Conservation (phyloP, 805 yeast species). For the Torulaspora franciscae region DNA sequence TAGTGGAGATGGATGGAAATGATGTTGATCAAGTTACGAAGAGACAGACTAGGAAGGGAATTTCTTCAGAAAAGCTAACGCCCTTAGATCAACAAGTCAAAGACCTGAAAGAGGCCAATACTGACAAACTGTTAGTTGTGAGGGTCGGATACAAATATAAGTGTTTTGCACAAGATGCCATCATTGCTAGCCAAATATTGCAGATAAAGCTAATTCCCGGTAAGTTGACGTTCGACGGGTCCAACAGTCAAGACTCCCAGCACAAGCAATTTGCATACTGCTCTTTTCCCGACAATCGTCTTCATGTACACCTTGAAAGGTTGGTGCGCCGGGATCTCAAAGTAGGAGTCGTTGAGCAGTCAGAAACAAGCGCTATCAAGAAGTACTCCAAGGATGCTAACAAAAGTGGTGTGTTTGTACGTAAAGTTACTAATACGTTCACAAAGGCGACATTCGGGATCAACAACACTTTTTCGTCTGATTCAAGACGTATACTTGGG, state of each 20-base stretch:
- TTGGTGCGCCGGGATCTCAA: constrained; percentile 67
- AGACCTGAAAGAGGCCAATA: constrained; percentile 54
- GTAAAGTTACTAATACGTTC: constrained; percentile 66
- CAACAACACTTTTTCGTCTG: constrained; percentile 47
- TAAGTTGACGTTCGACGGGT: constrained; percentile 48
- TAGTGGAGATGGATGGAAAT: neutral
- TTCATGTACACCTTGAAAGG: constrained; percentile 72
- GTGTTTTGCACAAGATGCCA: constrained; percentile 82
- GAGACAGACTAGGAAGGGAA: neutral
- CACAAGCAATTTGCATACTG: constrained; percentile 71
- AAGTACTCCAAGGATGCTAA: constrained; percentile 39
- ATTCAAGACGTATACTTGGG: constrained; percentile 30
- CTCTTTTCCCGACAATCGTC: constrained; percentile 72
- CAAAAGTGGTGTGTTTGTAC: constrained; percentile 54
- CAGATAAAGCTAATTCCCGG: constrained; percentile 74
- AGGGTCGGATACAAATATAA: constrained; percentile 93
- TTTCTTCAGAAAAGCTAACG: constrained; percentile 41
- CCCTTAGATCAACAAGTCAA: constrained; percentile 79
- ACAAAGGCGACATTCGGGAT: constrained; percentile 73
- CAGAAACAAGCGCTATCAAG: constrained; percentile 75
- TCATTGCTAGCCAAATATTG: constrained; percentile 55
- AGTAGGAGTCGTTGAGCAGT: constrained; percentile 83
- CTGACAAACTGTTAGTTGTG: constrained; percentile 68
- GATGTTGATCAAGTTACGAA: neutral
- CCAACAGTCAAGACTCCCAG: constrained; percentile 45